Evolutionary conservation across 2,329 filamentous ascomycete genomes (phyloP), one percentile per base, ranked within the genome.

Genomic region (Colletotrichum scovillei): DNA sequence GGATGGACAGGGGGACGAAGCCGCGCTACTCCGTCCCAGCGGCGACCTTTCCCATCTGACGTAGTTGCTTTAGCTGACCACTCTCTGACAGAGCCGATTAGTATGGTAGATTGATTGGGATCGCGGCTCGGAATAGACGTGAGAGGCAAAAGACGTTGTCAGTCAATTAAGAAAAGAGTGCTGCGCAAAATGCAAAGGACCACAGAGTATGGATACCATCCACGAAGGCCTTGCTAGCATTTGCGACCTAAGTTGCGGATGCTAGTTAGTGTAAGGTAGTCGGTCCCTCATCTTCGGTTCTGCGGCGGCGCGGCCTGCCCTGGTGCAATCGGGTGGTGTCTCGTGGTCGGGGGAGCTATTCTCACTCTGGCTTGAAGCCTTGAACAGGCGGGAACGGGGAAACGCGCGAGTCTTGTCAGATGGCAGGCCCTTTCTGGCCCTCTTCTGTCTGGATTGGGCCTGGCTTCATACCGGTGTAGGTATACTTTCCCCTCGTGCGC

Each of bases 1-100:
- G 70, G 60, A 70, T 52, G 32, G 7, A 63, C 53, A 58, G 59
- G 70, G 70, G 70, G 70, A 24, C 52, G 24, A 71, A 56, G 69
- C 46, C 59, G 46, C 70, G 26, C 59, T 59, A 60, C 62, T 42
- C 38, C 38, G 38, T 42, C 38, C 5, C 28, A 32, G 26, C 58
- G 53, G 35, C 58, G 64, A 67, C 65, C 52, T 68, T 72, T 22
- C 42, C 55, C 30, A 56, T 64, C 58, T 65, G 70, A 73, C 70
- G 70, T 73, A 73, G 70, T 16, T 26, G 28, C n/a, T 64, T n/a
- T n/a, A 16, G 53, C 65, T 72, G 28, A 58, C 69, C 59, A 63
- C 53, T 52, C 28, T 49, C 35, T 71, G 49, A 26, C 38, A 63
- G 46, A 62, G 63, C 42, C 42, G 42, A 49, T 49, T 49, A 49